These are phyloP conservation scores for Alternaria solani DNA, from an alignment of 2,329 filamentous ascomycete species.

Conservation along the genomic window DNA sequence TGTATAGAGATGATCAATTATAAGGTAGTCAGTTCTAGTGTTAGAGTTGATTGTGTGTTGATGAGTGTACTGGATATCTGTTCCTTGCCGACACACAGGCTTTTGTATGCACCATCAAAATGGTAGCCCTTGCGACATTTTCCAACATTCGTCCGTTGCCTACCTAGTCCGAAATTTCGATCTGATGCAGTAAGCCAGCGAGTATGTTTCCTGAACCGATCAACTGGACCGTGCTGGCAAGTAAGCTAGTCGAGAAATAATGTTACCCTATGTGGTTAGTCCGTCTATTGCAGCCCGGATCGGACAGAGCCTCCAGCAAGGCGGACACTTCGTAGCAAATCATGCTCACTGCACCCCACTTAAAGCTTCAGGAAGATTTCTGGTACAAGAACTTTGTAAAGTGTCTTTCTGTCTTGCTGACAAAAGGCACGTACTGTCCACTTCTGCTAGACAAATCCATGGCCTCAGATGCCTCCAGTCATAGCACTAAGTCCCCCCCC, in stretches of 20 bases:
- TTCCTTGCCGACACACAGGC: background rate
- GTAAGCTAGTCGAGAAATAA: background rate
- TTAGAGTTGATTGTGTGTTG: background rate
- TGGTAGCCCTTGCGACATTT: background rate
- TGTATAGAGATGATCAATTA: background rate
- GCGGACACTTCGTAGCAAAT: background rate
- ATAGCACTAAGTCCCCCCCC: too few species aligned
- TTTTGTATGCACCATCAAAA: background rate
- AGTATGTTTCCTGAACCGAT: background rate
- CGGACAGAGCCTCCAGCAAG: background rate
- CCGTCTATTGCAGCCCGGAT: background rate
- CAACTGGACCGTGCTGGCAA: background rate
- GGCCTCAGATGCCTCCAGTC: background rate
- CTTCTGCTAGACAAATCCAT: background rate
- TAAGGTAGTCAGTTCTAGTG: background rate
- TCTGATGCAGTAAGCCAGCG: constrained; percentile 1
- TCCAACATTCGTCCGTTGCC: background rate
- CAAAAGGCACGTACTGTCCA: background rate
- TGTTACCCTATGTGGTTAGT: constrained; percentile 1
- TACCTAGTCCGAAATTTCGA: background rate
- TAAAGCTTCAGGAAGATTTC: background rate
- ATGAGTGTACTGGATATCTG: background rate
- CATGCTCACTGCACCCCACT: background rate
- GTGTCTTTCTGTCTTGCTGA: background rate
- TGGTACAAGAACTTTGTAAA: background rate